phyloP scores from a whole-genome alignment of 1,284 basidiomycete genomes.

The Leccinum discolor region DNA sequence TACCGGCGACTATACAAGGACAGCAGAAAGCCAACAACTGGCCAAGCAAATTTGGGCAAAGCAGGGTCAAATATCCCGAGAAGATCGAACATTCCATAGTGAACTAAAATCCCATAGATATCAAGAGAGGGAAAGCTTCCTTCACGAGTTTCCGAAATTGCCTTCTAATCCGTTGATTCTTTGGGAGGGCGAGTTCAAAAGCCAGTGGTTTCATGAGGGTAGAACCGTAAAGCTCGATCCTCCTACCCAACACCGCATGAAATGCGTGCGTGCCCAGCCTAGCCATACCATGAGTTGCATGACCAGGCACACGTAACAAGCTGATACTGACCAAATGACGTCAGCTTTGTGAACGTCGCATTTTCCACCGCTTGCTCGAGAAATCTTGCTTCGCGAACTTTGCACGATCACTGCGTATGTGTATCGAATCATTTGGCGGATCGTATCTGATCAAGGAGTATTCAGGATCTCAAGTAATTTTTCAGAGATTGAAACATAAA shows the following conservation, averaged over 20 bases:
- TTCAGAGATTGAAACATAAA: conserved; percentile 22
- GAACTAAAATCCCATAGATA: conserved; percentile 23
- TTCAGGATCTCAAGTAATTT: conserved; percentile 2
- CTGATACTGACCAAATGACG: conserved; percentile 60
- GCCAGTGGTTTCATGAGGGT: conserved; percentile 47
- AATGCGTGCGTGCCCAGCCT: conserved; percentile 87
- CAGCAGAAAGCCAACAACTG: too few relatives aligned
- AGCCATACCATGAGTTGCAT: conserved; percentile 9
- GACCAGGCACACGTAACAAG: neutral
- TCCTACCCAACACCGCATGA: conserved; percentile 59
- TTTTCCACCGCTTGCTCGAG: conserved; percentile 36
- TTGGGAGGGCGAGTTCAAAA: conserved; percentile 49
- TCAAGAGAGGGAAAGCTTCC: conserved; percentile 42
- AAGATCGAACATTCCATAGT: neutral
- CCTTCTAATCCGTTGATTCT: conserved; percentile 40
- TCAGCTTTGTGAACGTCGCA: conserved; percentile 50
- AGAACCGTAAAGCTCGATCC: conserved; percentile 50
- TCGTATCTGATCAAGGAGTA: conserved; percentile 42
- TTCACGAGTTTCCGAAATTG: conserved; percentile 48
- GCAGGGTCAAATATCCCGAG: neutral
- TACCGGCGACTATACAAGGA: too few relatives aligned
- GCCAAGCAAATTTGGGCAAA: too few relatives aligned
- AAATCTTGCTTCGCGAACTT: conserved; percentile 47
- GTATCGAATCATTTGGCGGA: conserved; percentile 60
- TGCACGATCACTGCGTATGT: conserved; percentile 53